phyloP scores from a whole-genome alignment of 768 basidiomycete species.

The Podaxis sp. region DNA sequence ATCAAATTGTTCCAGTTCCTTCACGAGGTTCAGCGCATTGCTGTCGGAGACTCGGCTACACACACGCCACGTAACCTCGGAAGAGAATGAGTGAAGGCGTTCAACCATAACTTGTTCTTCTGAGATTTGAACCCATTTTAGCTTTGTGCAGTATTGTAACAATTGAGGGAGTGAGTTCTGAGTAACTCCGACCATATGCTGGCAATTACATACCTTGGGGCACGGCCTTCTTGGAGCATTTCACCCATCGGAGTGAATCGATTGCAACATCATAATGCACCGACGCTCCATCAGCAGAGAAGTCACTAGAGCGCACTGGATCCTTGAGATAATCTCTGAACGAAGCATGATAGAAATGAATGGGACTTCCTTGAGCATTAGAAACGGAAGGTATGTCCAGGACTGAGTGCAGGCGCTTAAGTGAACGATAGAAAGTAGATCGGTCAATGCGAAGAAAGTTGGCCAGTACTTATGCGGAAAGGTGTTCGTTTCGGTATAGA shows the following conservation, averaged over 20 bases:
- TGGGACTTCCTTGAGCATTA: neutral
- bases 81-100: neutral
- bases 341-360: conserved; percentile 5
- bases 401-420: neutral
- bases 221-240: neutral
- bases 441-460: conserved; percentile 2
- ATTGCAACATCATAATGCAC: neutral
- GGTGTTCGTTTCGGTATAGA: neutral
- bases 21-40: neutral
- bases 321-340: neutral
- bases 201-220: neutral
- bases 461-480: neutral
- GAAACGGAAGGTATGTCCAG: neutral
- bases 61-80: neutral
- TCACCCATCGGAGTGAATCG: neutral
- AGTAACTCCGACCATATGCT: neutral
- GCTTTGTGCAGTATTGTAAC: neutral
- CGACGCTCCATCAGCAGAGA: neutral
- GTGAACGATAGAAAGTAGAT: neutral
- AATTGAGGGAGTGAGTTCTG: too few species aligned
- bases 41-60: neutral
- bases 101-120: neutral
- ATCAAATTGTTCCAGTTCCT: neutral
- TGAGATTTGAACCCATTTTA: neutral
- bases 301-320: neutral